A percentile compares a stretch with the other conserved stretches of the same genome.
Evolutionary conservation across 2,329 filamentous ascomycete species (phyloP).

Genomic region (Botryotinia calthae): DNA sequence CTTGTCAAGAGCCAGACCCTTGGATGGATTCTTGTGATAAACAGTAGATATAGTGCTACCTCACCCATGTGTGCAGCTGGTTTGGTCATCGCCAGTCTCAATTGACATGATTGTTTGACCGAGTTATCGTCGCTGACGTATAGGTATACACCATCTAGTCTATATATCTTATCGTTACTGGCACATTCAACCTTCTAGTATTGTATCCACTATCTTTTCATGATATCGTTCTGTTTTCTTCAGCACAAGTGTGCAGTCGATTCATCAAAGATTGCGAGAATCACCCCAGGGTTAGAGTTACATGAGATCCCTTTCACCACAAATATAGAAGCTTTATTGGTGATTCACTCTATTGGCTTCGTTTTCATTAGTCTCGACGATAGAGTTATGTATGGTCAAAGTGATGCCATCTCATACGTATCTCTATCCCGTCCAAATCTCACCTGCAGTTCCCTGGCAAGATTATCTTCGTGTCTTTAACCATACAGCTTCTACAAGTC

Average conservation of each 20-base stretch:
- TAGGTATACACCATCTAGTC: background rate
- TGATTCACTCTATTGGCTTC: background rate
- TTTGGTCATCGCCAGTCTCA: background rate
- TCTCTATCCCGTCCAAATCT: background rate
- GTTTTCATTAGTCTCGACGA: background rate
- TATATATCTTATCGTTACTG: background rate
- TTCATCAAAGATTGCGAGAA: background rate
- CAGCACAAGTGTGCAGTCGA: background rate
- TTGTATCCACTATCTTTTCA: background rate
- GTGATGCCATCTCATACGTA: background rate
- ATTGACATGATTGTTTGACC: background rate
- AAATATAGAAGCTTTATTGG: background rate
- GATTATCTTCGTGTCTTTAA: background rate
- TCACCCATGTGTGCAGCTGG: background rate
- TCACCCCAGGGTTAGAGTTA: too few relatives aligned
- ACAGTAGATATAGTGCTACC: background rate
- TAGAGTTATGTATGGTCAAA: background rate
- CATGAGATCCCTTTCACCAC: too few relatives aligned
- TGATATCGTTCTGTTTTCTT: background rate
- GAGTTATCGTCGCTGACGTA: background rate
- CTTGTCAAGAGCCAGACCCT: background rate
- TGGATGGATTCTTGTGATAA: background rate
- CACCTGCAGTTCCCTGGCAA: background rate
- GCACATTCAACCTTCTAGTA: background rate
- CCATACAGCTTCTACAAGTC: background rate